phyloP scores from a whole-genome alignment of 2,329 filamentous ascomycete species.

The Stagonosporopsis tanaceti region DNA sequence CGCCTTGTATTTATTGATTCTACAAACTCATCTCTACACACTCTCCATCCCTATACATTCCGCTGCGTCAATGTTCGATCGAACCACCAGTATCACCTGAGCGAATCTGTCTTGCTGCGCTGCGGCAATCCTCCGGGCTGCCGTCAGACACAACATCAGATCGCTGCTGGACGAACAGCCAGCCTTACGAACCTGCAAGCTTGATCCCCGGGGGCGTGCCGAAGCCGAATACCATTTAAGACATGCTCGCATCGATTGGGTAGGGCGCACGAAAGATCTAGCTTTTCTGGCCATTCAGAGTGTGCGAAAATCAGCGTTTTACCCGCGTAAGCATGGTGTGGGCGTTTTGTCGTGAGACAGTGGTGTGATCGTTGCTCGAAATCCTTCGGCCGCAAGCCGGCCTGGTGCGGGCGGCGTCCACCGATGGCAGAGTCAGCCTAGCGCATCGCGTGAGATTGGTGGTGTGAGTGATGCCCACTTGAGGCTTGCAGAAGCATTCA shows the following conservation, averaged over 20 bases:
- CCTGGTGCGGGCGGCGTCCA: slow-evolving; percentile 25
- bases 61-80: slow-evolving; percentile 8
- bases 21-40: background rate
- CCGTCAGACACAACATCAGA: background rate
- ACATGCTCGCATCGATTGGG: background rate
- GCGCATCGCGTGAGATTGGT: slow-evolving; percentile 16
- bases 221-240: background rate
- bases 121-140: slow-evolving; percentile 2
- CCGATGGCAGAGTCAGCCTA: slow-evolving; percentile 28
- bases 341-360: slow-evolving; percentile 26
- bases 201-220: slow-evolving; percentile 2
- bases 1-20: slow-evolving; percentile 12
- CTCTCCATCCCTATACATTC: background rate
- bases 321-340: slow-evolving; percentile 14
- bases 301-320: background rate
- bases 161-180: background rate
- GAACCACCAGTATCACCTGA: slow-evolving; percentile 33
- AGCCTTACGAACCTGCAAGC: slow-evolving; percentile 15
- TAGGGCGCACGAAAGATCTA: too few species aligned
- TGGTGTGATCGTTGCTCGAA: slow-evolving; percentile 35
- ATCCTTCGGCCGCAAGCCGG: slow-evolving; percentile 7
- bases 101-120: slow-evolving; percentile 1
- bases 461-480: slow-evolving; percentile 8
- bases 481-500: background rate
- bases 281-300: background rate